A percentile compares a stretch with the other conserved stretches of the same genome.
These are phyloP conservation scores for Pseudonitzschia multiseries DNA, from an alignment of 108 stramenopile genomes.

Conservation along the genomic window DNA sequence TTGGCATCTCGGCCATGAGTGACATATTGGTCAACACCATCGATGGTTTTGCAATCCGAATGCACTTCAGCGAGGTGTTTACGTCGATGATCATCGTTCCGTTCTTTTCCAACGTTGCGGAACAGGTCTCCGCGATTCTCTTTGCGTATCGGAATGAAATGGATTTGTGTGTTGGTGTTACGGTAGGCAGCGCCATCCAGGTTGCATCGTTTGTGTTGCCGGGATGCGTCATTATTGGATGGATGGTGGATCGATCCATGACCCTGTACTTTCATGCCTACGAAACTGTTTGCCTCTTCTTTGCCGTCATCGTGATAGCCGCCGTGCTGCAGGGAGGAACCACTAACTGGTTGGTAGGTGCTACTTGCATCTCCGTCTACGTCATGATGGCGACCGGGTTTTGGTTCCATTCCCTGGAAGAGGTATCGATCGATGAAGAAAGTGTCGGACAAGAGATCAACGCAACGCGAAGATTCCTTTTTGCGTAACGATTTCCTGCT, in stretches of 20 bases:
- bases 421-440: slow-evolving; percentile 61
- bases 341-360: slow-evolving; percentile 85
- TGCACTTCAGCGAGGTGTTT: slow-evolving; percentile 87
- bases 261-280: slow-evolving; percentile 85
- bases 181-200: slow-evolving; percentile 95
- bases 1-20: slow-evolving; percentile 86
- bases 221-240: slow-evolving; percentile 90
- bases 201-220: slow-evolving; percentile 94
- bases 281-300: slow-evolving; percentile 83
- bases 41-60: slow-evolving; percentile 86
- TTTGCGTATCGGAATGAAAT: slow-evolving; percentile 96
- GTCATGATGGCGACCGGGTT: slow-evolving; percentile 86
- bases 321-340: slow-evolving; percentile 85
- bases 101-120: slow-evolving; percentile 96
- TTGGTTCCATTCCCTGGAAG: slow-evolving; percentile 83
- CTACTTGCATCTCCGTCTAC: slow-evolving; percentile 72
- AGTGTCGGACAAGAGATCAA: background rate
- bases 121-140: slow-evolving; percentile 92
- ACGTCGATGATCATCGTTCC: slow-evolving; percentile 94
- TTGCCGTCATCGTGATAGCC: slow-evolving; percentile 70
- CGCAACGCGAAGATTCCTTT: background rate
- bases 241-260: slow-evolving; percentile 85
- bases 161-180: slow-evolving; percentile 96
- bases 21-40: slow-evolving; percentile 94
- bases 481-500: too few relatives aligned